Base-by-base conservation (phyloP, 2,329 filamentous ascomycete species). In the Delphinella strobiligena region DNA sequence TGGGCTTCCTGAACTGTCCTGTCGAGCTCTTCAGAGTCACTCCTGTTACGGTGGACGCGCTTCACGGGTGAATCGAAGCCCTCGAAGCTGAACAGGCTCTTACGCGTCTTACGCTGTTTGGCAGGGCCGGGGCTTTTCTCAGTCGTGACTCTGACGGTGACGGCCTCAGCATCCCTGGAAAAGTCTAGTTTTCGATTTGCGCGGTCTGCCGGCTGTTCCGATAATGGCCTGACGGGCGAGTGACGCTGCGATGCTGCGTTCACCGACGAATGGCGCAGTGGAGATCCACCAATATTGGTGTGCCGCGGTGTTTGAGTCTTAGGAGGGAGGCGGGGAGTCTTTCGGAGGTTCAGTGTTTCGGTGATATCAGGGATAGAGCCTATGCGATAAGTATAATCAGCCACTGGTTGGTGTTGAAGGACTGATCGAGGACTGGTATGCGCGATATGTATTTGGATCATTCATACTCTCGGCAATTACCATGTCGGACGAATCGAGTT, bases 281-380 rank as follows among this genome's bases (percentile, higher is more conserved):
- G 76, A 0, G 80, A 80, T 18, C 66, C 63, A 5, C 61, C 66
- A 38, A 71, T 65, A 24, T 69, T 62, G 3, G 78, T 79, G 58
- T 81, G 82, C 40, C 72, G 66, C 1, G 80, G 80, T 2, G 79
- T 82, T 47, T 49, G 73, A 61, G 69, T 59, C 55, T 61, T 56
- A 42, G 62, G 60, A 61, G 69, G 61, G 56, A 75, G 50, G 56
- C 66, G 54, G 19, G 60, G 53, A 55, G 62, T 55, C 59, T 61
- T 51, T 57, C 64, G 45, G 55, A 61, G n/a, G 22, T 49, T 44
- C 11, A 69, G 51, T 2, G 63, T 59, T 24, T 59, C 56, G 14
- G 60, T 56, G 19, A 69, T 63, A 37, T 72, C 68, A 40, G 67
- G 68, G 47, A 66, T 63, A 14, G 68, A 69, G 48, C 67, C 69